These are phyloP conservation scores for Hsuehochloa calcarea DNA, from an alignment of 176 grass and related monocot species.

Conservation along the genomic window DNA sequence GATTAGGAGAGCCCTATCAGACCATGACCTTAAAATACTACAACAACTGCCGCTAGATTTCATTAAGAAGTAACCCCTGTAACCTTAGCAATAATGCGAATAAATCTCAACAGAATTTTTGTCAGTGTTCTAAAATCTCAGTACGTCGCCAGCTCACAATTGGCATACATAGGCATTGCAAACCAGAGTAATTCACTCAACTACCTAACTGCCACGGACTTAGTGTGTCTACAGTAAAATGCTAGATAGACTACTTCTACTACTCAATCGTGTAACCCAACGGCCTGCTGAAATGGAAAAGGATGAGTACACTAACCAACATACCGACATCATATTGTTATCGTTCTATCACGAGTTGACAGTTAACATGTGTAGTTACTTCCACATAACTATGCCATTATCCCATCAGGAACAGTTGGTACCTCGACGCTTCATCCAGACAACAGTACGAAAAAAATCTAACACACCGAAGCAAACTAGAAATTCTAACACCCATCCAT, in stretches of 20 bases:
- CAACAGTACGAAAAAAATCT: not conserved
- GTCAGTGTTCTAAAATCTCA: not conserved
- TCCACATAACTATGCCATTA: not conserved
- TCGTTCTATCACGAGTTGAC: not conserved
- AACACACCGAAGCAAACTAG: not conserved
- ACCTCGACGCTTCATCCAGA: not conserved
- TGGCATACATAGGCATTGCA: not conserved
- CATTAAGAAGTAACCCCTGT: not conserved
- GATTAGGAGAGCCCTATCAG: not conserved
- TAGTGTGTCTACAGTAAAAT: not conserved
- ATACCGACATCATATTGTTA: not conserved
- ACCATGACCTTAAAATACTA: not conserved
- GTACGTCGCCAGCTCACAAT: not conserved
- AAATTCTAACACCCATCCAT: not conserved
- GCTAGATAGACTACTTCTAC: not conserved
- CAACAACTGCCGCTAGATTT: not conserved
- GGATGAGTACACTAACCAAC: not conserved
- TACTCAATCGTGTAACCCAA: too few species aligned
- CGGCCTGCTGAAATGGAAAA: not conserved
- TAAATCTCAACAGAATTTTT: not conserved
- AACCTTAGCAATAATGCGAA: not conserved
- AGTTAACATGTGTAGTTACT: not conserved
- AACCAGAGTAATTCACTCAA: slow-evolving; percentile 9
- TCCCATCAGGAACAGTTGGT: not conserved
- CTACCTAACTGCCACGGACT: not conserved